Evolutionary conservation across 306 rosid species (phyloP).

Genomic region (Fagus crenata): DNA sequence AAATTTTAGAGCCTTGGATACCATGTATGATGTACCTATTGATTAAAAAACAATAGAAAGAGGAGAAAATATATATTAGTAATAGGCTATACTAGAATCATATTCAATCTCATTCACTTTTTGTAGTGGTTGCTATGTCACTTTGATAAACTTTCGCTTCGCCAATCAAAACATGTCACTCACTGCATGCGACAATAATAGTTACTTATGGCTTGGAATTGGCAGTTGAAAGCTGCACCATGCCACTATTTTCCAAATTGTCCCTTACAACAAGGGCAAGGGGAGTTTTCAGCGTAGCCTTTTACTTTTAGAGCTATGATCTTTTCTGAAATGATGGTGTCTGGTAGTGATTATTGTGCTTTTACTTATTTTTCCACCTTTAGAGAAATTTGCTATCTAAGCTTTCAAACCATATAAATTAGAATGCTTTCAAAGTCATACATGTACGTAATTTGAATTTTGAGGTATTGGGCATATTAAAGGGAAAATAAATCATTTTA

Average conservation of each 20-base stretch:
- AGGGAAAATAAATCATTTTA: no score
- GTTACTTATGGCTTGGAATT: constrained; percentile 1
- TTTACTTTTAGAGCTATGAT: background rate
- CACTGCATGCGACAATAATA: background rate
- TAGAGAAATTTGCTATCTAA: no score
- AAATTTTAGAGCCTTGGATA: background rate
- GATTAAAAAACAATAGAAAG: no score
- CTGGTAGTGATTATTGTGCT: background rate
- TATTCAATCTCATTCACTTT: background rate
- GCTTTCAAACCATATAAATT: no score
- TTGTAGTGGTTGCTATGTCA: background rate
- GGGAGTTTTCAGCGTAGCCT: background rate
- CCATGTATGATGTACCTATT: no score
- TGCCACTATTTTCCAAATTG: background rate
- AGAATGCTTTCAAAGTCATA: no score
- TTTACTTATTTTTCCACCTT: background rate
- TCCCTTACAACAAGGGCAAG: background rate
- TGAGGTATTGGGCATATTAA: no score
- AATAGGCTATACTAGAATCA: background rate
- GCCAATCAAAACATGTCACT: background rate
- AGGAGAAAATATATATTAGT: background rate
- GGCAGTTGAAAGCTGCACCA: background rate
- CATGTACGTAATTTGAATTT: no score
- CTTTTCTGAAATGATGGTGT: constrained; percentile 22
- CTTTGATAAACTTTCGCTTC: background rate